Percentiles rank a stretch among this genome's conserved stretches.
Evolutionary conservation across 306 rosid species (phyloP).

Genomic region (Prunus salicina): DNA sequence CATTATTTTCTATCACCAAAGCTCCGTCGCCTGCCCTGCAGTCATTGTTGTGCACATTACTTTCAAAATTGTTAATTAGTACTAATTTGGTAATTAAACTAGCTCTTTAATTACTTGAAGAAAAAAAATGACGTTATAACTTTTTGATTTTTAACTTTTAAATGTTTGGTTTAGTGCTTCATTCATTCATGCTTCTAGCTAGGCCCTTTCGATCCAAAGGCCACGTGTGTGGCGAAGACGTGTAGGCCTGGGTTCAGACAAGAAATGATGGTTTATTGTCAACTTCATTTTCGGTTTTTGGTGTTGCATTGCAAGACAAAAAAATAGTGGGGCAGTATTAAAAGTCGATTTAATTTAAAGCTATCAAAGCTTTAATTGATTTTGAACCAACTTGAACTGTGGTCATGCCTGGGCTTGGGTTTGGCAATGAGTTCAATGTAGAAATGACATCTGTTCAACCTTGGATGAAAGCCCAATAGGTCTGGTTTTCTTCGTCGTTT

Average conservation of each 20-base stretch:
- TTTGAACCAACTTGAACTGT: not conserved
- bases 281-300: slow-evolving; percentile 2
- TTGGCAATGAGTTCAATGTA: too few relatives aligned
- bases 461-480: too few relatives aligned
- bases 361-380: too few relatives aligned
- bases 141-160: not conserved
- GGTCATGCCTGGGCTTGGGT: too few relatives aligned
- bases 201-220: not conserved
- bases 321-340: not conserved
- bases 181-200: not conserved
- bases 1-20: too few relatives aligned
- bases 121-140: not conserved
- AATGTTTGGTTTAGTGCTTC: not conserved
- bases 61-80: not conserved
- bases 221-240: slow-evolving; percentile 12
- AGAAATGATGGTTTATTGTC: slow-evolving; percentile 14
- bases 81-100: too few relatives aligned
- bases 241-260: slow-evolving; percentile 21
- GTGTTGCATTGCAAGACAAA: not conserved
- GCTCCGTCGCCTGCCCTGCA: not conserved
- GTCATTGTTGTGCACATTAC: not conserved
- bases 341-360: too few relatives aligned
- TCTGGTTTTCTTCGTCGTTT: too few relatives aligned
- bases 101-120: not conserved
- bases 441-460: too few relatives aligned